Evolutionary conservation across 108 stramenopile genomes (phyloP).

Genomic region (Stephanodiscus triporus): DNA sequence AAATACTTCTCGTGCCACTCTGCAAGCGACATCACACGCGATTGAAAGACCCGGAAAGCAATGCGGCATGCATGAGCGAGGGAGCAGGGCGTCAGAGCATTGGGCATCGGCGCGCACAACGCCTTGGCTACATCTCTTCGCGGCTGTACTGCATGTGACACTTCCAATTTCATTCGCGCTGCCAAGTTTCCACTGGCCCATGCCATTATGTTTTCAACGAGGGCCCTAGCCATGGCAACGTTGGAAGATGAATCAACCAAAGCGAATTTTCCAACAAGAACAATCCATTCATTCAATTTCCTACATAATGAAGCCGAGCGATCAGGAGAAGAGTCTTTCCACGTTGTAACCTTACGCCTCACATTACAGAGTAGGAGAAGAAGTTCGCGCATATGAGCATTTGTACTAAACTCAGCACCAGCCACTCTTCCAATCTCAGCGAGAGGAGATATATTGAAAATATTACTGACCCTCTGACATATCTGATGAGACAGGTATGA

Average conservation of each 20-base stretch:
- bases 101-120: constrained; percentile 10
- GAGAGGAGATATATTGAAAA: constrained; percentile 25
- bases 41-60: constrained; percentile 46
- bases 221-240: constrained; percentile 6
- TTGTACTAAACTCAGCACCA: neutral
- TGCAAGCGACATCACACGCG: constrained; percentile 34
- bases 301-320: neutral
- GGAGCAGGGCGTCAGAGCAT: neutral
- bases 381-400: constrained; percentile 11
- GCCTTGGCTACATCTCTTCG: constrained; percentile 46
- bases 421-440: constrained; percentile 2
- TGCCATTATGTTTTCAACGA: constrained; percentile 24
- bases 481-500: constrained; percentile 32
- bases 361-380: constrained; percentile 15
- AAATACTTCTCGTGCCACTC: constrained; percentile 50
- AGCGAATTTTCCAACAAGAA: constrained; percentile 25
- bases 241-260: constrained; percentile 7
- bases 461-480: constrained; percentile 23
- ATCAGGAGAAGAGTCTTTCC: constrained; percentile 7
- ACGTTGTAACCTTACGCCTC: constrained; percentile 3
- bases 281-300: constrained; percentile 33
- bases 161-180: constrained; percentile 2
- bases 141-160: constrained; percentile 20
- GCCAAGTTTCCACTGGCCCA: constrained; percentile 19
- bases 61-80: constrained; percentile 23